Percentiles rank a stretch among this genome's conserved stretches.
Conservation (phyloP, 169 alveolate species). For the Plasmodium malariae region DNA sequence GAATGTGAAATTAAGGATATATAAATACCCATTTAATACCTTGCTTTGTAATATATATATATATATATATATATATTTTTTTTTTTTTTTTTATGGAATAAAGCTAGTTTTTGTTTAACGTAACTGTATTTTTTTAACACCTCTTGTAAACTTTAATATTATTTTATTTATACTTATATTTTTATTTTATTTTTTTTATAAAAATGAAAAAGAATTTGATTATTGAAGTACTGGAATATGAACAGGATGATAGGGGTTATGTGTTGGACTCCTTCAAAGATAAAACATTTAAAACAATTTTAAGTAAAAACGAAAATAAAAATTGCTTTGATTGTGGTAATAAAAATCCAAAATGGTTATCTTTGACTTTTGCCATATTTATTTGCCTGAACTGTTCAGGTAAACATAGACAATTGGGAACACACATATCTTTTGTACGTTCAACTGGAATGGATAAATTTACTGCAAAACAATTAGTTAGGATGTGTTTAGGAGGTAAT, state of each 20-base stretch:
- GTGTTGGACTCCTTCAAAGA: conserved; percentile 87
- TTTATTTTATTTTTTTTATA: background rate
- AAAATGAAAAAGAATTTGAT: conserved; percentile 69
- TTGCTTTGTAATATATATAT: background rate
- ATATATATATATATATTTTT: background rate
- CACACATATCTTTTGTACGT: conserved; percentile 95
- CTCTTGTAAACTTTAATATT: background rate
- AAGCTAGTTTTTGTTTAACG: too few relatives aligned
- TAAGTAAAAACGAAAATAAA: conserved; percentile 84
- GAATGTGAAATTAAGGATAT: too few relatives aligned
- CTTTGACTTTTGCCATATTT: conserved; percentile 95
- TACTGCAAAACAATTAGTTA: conserved; percentile 88
- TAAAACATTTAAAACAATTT: conserved; percentile 83
- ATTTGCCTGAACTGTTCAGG: conserved; percentile 97
- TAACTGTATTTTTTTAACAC: too few relatives aligned
- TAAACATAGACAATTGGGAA: conserved; percentile 96
- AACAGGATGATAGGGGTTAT: conserved; percentile 87
- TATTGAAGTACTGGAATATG: conserved; percentile 70
- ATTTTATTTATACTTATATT: background rate
- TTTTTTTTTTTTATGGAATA: conserved; percentile 17
- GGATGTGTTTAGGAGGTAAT: conserved; percentile 87
- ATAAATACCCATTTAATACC: too few relatives aligned
- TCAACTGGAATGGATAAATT: conserved; percentile 93
- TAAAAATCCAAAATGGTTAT: conserved; percentile 97
- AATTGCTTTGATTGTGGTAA: conserved; percentile 96